Percentiles rank a stretch among this genome's conserved stretches.
Evolutionary conservation across 306 rosid species (phyloP).

Genomic region (Gastrolobium bilobum): DNA sequence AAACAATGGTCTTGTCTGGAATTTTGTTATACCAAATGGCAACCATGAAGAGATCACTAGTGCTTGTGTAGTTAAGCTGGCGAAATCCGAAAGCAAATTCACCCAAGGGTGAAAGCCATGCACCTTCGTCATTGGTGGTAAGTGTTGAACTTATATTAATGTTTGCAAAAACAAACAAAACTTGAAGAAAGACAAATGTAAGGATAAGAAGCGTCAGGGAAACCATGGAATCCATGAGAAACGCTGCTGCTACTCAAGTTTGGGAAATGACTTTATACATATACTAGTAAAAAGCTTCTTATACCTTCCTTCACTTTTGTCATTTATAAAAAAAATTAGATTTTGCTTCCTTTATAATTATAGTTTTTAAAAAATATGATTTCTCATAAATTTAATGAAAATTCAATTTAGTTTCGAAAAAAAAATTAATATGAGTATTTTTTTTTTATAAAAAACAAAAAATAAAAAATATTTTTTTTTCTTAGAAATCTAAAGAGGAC

Average conservation of each 20-base stretch:
- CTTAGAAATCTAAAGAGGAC: too few relatives aligned
- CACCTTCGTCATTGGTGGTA: slow-evolving; percentile 27
- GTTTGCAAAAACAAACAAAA: background rate
- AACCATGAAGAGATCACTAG: slow-evolving; percentile 52
- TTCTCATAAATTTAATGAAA: too few relatives aligned
- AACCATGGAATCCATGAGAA: slow-evolving; percentile 16
- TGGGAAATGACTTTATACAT: background rate
- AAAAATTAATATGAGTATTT: too few relatives aligned
- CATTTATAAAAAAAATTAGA: too few relatives aligned
- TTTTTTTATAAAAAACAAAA: too few relatives aligned
- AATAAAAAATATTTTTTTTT: too few relatives aligned
- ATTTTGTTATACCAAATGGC: slow-evolving; percentile 65
- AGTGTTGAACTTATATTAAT: slow-evolving; percentile 12
- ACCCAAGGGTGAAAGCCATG: slow-evolving; percentile 50
- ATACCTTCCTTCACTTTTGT: too few relatives aligned
- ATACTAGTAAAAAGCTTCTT: too few relatives aligned
- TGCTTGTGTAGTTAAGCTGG: background rate
- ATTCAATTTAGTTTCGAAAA: too few relatives aligned
- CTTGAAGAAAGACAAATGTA: slow-evolving; percentile 6
- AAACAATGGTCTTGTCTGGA: slow-evolving; percentile 55
- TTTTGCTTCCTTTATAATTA: too few relatives aligned
- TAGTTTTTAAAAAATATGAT: too few relatives aligned
- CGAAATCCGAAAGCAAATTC: slow-evolving; percentile 75
- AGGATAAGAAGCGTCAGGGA: background rate
- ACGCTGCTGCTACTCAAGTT: background rate